These are phyloP conservation scores for Purpureocillium lavendulum DNA, from an alignment of 2,329 filamentous ascomycete genomes.

Conservation along the genomic window DNA sequence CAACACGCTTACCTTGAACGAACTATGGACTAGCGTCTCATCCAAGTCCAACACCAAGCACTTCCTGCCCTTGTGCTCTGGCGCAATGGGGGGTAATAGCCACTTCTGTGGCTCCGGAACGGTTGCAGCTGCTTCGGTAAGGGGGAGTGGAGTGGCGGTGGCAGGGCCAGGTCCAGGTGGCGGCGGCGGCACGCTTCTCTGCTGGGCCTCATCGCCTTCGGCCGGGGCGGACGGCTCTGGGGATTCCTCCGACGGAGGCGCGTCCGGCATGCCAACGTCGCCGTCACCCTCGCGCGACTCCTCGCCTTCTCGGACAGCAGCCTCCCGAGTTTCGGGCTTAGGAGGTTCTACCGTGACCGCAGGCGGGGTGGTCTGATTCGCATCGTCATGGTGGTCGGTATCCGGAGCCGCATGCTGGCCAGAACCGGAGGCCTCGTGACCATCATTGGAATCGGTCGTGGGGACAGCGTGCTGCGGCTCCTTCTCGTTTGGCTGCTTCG, in stretches of 20 bases:
- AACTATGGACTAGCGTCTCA: slow-evolving; percentile 95
- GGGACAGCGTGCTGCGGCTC: slow-evolving; percentile 27
- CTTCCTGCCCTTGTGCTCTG: slow-evolving; percentile 78
- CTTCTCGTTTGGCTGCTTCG: slow-evolving; percentile 39
- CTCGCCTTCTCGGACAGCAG: slow-evolving; percentile 16
- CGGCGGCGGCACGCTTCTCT: slow-evolving; percentile 31
- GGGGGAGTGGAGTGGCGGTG: slow-evolving; percentile 29
- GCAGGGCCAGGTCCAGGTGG: slow-evolving; percentile 35
- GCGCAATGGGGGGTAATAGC: slow-evolving; percentile 73
- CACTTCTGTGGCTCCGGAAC: slow-evolving; percentile 46
- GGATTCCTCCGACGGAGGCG: slow-evolving; percentile 37
- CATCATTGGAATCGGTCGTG: slow-evolving; percentile 27
- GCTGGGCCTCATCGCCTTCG: slow-evolving; percentile 26
- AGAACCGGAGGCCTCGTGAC: slow-evolving; percentile 35
- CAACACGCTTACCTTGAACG: slow-evolving; percentile 70
- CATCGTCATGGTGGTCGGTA: slow-evolving; percentile 33
- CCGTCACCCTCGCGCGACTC: slow-evolving; percentile 42
- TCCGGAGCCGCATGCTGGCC: slow-evolving; percentile 37
- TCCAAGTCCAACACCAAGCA: slow-evolving; percentile 93
- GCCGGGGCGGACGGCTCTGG: slow-evolving; percentile 33
- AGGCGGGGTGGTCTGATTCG: slow-evolving; percentile 33
- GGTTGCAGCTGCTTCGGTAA: slow-evolving; percentile 31
- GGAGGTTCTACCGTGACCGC: slow-evolving; percentile 36
- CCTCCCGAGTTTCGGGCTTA: slow-evolving; percentile 14
- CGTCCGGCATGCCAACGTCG: slow-evolving; percentile 62